phyloP scores from a whole-genome alignment of 2,329 filamentous ascomycete species.

The Zasmidium angulare region DNA sequence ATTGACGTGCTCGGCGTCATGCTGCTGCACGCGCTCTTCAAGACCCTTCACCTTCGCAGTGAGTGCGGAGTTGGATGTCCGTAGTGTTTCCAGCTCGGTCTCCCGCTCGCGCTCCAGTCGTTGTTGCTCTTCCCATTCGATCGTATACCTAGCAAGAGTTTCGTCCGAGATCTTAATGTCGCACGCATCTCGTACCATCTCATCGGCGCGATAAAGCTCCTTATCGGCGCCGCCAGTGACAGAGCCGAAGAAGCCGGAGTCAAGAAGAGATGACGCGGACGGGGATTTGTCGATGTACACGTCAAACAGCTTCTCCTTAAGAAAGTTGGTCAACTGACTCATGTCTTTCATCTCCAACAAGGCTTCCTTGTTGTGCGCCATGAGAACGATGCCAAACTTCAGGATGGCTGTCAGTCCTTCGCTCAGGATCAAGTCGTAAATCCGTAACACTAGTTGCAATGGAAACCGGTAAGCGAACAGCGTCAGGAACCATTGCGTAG shows the following conservation, averaged over 20 bases:
- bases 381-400: conserved; percentile 90
- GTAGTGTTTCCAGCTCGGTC: conserved; percentile 73
- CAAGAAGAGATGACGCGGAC: conserved; percentile 86
- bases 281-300: conserved; percentile 95
- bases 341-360: conserved; percentile 88
- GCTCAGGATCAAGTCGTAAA: conserved; percentile 92
- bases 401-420: conserved; percentile 87
- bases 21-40: conserved; percentile 83
- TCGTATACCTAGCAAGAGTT: conserved; percentile 74
- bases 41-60: conserved; percentile 77
- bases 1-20: conserved; percentile 85
- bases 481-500: conserved; percentile 98
- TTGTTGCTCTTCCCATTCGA: conserved; percentile 91
- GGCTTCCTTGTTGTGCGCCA: conserved; percentile 85
- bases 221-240: conserved; percentile 88
- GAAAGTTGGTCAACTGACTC: conserved; percentile 79
- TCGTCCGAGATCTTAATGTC: conserved; percentile 81
- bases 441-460: conserved; percentile 88
- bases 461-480: conserved; percentile 98
- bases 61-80: conserved; percentile 64
- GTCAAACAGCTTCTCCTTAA: conserved; percentile 93
- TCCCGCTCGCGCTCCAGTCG: conserved; percentile 80
- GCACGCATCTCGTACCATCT: conserved; percentile 89
- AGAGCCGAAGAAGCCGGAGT: conserved; percentile 96
- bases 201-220: conserved; percentile 91